These are phyloP conservation scores for Pythium phragmitis DNA, from an alignment of 352 stramenopile genomes.

Conservation along the genomic window DNA sequence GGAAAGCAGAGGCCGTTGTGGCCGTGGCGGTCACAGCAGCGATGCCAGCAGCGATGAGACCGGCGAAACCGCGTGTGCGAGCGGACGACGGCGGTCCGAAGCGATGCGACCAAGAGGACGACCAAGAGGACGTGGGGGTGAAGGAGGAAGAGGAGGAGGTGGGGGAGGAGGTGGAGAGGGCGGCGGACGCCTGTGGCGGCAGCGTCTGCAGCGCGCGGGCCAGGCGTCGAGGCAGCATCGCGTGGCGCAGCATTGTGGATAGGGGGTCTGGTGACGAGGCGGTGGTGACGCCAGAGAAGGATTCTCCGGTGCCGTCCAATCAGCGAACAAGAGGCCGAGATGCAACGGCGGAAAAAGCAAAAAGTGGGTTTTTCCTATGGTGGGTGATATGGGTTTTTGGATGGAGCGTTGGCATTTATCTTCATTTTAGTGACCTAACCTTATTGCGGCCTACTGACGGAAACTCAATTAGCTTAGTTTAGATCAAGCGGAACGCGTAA, in stretches of 20 bases:
- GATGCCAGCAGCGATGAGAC: slow-evolving; percentile 6
- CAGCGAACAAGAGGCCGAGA: slow-evolving; percentile 9
- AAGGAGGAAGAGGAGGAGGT: neutral
- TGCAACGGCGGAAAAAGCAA: slow-evolving; percentile 24
- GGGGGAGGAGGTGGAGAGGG: neutral
- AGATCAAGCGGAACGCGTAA: no score
- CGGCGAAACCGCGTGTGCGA: neutral
- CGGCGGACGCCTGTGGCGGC: neutral
- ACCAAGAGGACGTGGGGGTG: neutral
- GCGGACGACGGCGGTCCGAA: neutral
- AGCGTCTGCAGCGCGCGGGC: slow-evolving; percentile 9
- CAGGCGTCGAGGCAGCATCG: neutral
- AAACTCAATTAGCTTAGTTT: no score
- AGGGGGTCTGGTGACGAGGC: neutral
- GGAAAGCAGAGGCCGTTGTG: slow-evolving; percentile 25
- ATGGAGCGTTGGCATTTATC: neutral
- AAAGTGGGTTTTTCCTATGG: slow-evolving; percentile 6
- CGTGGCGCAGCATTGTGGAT: slow-evolving; percentile 8
- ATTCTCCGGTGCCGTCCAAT: slow-evolving; percentile 11
- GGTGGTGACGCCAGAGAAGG: neutral
- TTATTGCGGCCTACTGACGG: slow-evolving; percentile 1
- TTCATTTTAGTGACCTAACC: slow-evolving; percentile 15
- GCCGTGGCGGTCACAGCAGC: slow-evolving; percentile 2
- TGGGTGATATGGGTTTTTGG: slow-evolving; percentile 13
- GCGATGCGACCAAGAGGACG: neutral